These are phyloP conservation scores for Pichia phayaonensis DNA, from an alignment of 805 yeast species.

Conservation along the genomic window DNA sequence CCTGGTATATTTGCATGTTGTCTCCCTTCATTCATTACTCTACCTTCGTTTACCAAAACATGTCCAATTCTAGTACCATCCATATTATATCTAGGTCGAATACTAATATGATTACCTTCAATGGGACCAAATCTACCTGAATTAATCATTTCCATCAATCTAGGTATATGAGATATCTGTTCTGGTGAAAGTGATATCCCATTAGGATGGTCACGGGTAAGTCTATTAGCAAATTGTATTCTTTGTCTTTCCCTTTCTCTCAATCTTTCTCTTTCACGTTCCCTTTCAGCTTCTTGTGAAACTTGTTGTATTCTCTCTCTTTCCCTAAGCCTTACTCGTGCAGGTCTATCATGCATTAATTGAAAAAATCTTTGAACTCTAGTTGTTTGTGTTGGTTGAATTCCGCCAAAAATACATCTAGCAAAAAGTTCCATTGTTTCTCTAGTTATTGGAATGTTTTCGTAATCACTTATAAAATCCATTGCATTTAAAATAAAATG, in stretches of 20 bases:
- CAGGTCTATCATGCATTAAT: constrained; percentile 16
- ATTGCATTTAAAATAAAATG: constrained; percentile 23
- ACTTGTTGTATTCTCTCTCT: constrained; percentile 6
- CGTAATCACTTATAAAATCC: constrained; percentile 23
- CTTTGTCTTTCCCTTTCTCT: constrained; percentile 8
- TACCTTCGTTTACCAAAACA: neutral
- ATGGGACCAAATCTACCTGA: neutral
- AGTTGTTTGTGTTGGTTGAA: constrained; percentile 26
- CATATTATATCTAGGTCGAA: neutral
- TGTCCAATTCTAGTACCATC: neutral
- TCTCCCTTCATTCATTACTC: constrained; percentile 2
- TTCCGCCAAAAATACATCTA: constrained; percentile 23
- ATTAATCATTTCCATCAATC: neutral
- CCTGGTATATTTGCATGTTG: constrained; percentile 8
- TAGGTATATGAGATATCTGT: neutral
- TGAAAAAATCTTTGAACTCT: constrained; percentile 28
- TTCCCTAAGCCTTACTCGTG: constrained; percentile 7
- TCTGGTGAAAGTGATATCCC: neutral
- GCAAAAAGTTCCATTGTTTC: constrained; percentile 25
- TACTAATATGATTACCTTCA: neutral
- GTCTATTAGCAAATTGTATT: neutral
- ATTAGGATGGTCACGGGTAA: neutral
- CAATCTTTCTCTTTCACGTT: constrained; percentile 1
- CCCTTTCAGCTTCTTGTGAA: constrained; percentile 9
- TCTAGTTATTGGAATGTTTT: constrained; percentile 18